These are phyloP conservation scores for Podaxis sp. DNA, from an alignment of 768 basidiomycete species.

Conservation along the genomic window DNA sequence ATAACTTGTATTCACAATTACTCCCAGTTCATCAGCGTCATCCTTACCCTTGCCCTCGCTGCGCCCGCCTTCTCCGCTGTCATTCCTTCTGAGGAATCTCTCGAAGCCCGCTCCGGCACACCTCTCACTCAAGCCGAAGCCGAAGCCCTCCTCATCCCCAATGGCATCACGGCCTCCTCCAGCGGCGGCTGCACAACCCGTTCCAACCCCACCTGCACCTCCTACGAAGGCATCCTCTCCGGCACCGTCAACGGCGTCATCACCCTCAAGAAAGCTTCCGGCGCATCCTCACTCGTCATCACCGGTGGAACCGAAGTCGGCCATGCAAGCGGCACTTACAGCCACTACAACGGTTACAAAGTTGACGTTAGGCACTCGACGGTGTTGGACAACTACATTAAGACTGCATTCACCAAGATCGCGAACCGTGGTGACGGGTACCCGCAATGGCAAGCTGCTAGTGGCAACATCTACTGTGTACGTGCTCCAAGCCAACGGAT, in stretches of 20 bases:
- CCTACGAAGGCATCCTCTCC: constrained; percentile 27
- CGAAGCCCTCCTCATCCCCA: constrained; percentile 23
- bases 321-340: constrained; percentile 27
- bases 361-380: constrained; percentile 27
- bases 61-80: background rate
- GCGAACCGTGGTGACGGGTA: constrained; percentile 28
- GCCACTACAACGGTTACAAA: constrained; percentile 29
- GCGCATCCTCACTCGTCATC: constrained; percentile 60
- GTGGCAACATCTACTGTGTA: constrained; percentile 30
- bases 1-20: background rate
- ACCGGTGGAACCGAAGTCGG: constrained; percentile 58
- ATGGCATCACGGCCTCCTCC: constrained; percentile 28
- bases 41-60: background rate
- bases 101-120: background rate
- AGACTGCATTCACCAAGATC: constrained; percentile 24
- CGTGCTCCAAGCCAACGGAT: constrained; percentile 4
- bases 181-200: constrained; percentile 25
- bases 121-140: constrained; percentile 21
- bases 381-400: constrained; percentile 26
- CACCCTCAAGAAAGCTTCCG: constrained; percentile 37
- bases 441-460: constrained; percentile 27
- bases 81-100: background rate
- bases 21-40: background rate
- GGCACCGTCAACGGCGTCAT: constrained; percentile 30
- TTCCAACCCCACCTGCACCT: constrained; percentile 26